Percentiles rank a stretch among this genome's conserved stretches.
Evolutionary conservation across 345 rosid species (phyloP).

Genomic region (Firmiana major): DNA sequence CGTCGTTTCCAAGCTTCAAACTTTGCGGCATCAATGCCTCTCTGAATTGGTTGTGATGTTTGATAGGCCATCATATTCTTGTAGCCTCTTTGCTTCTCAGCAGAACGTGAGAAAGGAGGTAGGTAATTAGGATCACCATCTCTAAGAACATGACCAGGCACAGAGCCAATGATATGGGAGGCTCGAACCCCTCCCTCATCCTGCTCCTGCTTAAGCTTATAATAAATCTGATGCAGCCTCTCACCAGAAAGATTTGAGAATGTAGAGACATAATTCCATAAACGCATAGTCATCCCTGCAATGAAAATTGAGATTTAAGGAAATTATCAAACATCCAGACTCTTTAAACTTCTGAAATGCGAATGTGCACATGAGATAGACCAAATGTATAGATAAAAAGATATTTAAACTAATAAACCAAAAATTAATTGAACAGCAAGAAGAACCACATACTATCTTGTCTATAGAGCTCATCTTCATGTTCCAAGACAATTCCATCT

Average conservation of each 20-base stretch:
- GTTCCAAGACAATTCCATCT: slow-evolving; percentile 70
- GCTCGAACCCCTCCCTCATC: slow-evolving; percentile 71
- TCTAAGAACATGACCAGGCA: slow-evolving; percentile 31
- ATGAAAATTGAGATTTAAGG: background rate
- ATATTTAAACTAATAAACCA: background rate
- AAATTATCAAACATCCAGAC: background rate
- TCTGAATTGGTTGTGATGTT: slow-evolving; percentile 47
- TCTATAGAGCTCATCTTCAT: slow-evolving; percentile 61
- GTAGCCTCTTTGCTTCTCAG: slow-evolving; percentile 53
- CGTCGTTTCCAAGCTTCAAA: slow-evolving; percentile 91
- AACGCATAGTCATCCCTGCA: slow-evolving; percentile 79
- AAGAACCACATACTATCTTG: slow-evolving; percentile 70
- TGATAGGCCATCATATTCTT: slow-evolving; percentile 43
- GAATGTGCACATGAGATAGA: background rate
- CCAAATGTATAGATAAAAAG: background rate
- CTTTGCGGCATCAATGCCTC: slow-evolving; percentile 63
- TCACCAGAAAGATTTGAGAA: slow-evolving; percentile 93
- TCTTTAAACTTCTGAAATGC: background rate
- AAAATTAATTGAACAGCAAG: background rate
- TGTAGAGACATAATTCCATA: slow-evolving; percentile 96
- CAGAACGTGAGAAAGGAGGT: slow-evolving; percentile 36
- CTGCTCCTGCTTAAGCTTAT: slow-evolving; percentile 77
- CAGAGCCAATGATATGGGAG: slow-evolving; percentile 56
- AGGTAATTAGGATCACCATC: slow-evolving; percentile 39
- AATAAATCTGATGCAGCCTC: slow-evolving; percentile 81